Evolutionary conservation across 345 rosid genomes (phyloP).

Genomic region (Ceriops tagal): DNA sequence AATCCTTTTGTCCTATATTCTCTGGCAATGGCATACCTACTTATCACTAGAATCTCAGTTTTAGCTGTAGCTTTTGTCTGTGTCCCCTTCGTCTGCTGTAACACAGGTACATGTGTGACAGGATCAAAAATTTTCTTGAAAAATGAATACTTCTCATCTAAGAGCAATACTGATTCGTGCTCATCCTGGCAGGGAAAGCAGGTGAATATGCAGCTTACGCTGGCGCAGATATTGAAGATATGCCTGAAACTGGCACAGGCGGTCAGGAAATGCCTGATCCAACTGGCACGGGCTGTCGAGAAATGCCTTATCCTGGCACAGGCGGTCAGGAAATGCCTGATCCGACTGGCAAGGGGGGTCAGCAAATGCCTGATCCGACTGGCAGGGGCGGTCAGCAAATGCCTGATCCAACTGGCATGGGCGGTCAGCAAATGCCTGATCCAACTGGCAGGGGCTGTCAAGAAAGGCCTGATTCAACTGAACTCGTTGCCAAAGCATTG

Average conservation of each 20-base stretch:
- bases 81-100: conserved; percentile 32
- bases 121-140: not conserved
- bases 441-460: conserved; percentile 1
- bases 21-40: conserved; percentile 44
- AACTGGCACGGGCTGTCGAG: not conserved
- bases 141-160: not conserved
- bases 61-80: conserved; percentile 26
- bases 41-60: conserved; percentile 21
- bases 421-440: not conserved
- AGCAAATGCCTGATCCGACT: not conserved
- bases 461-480: conserved; percentile 36
- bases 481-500: conserved; percentile 67
- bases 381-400: conserved; percentile 2
- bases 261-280: conserved; percentile 10
- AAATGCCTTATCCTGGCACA: not conserved
- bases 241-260: not conserved
- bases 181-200: conserved; percentile 38
- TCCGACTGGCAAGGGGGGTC: not conserved
- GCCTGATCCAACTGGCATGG: not conserved
- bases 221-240: conserved; percentile 10
- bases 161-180: conserved; percentile 11
- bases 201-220: conserved; percentile 29
- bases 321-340: conserved; percentile 16
- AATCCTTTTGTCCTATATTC: conserved; percentile 13
- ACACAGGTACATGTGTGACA: conserved; percentile 27